Percentiles rank a stretch among this genome's conserved stretches.
Conservation (phyloP, 768 basidiomycete species). For the Fomitopsis serialis region DNA sequence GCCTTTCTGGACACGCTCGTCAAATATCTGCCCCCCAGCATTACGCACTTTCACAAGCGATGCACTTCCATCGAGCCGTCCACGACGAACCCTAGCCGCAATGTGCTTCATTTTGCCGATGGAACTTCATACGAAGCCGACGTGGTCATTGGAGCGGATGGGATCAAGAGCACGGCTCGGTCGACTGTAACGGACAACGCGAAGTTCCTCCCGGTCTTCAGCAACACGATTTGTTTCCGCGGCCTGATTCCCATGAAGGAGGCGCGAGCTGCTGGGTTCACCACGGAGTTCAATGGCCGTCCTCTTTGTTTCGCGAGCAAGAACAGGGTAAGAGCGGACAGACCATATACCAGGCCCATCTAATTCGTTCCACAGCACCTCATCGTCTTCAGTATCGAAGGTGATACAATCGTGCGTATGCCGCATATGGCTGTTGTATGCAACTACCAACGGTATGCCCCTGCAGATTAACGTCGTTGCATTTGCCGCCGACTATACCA, state of each 20-base stretch:
- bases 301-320: constrained; percentile 40
- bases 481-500: constrained; percentile 30
- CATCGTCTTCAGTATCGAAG: constrained; percentile 45
- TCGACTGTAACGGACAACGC: constrained; percentile 26
- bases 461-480: constrained; percentile 40
- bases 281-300: constrained; percentile 28
- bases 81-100: constrained; percentile 14
- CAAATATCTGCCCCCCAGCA: constrained; percentile 34
- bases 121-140: constrained; percentile 41
- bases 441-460: background rate
- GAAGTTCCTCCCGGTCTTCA: constrained; percentile 30
- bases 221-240: constrained; percentile 44
- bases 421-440: background rate
- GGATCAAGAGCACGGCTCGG: constrained; percentile 33
- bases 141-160: constrained; percentile 40
- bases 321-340: constrained; percentile 20
- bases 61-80: constrained; percentile 22
- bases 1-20: constrained; percentile 45
- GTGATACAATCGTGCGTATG: constrained; percentile 31
- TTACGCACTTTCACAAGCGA: constrained; percentile 46
- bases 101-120: constrained; percentile 41
- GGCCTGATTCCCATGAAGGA: constrained; percentile 37
- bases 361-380: constrained; percentile 36
- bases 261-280: constrained; percentile 38
- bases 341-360: background rate